These are phyloP conservation scores for Geotrichum fermentans DNA, from an alignment of 1,139 yeast species.

Conservation along the genomic window DNA sequence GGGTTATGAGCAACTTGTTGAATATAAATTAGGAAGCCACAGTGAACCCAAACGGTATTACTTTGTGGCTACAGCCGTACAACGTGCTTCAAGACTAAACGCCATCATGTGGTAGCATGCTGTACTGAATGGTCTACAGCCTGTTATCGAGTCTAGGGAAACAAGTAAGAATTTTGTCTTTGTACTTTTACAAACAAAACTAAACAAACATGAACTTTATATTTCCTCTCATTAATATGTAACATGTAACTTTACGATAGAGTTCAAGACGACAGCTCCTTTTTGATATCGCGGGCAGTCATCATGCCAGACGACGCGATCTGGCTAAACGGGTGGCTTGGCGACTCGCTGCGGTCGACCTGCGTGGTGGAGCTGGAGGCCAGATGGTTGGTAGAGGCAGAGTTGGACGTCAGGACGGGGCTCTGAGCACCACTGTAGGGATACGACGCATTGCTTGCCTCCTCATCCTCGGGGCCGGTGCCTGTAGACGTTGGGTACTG, in stretches of 20 bases:
- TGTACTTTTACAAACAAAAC: too few species aligned
- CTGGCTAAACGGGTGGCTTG: conserved; percentile 4
- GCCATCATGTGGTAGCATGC: too few species aligned
- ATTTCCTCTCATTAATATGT: neutral
- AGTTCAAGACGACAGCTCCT: neutral
- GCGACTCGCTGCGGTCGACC: neutral
- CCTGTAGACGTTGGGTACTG: conserved; percentile 2
- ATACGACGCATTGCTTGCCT: neutral
- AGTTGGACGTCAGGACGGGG: neutral
- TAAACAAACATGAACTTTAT: neutral
- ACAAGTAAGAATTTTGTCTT: too few species aligned
- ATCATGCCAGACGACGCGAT: conserved; percentile 3
- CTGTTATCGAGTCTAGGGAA: too few species aligned
- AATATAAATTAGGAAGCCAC: too few species aligned
- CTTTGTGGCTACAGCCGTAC: too few species aligned
- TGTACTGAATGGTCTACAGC: too few species aligned
- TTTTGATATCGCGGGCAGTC: conserved; percentile 9
- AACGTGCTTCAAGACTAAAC: too few species aligned
- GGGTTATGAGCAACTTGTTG: too few species aligned
- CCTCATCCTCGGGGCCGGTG: neutral
- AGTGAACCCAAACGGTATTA: too few species aligned
- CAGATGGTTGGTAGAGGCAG: conserved; percentile 1
- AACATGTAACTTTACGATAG: neutral
- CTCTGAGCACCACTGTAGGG: neutral
- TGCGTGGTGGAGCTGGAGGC: neutral